Base-by-base conservation (phyloP, 306 rosid species). In the Sesbania bispinosa region DNA sequence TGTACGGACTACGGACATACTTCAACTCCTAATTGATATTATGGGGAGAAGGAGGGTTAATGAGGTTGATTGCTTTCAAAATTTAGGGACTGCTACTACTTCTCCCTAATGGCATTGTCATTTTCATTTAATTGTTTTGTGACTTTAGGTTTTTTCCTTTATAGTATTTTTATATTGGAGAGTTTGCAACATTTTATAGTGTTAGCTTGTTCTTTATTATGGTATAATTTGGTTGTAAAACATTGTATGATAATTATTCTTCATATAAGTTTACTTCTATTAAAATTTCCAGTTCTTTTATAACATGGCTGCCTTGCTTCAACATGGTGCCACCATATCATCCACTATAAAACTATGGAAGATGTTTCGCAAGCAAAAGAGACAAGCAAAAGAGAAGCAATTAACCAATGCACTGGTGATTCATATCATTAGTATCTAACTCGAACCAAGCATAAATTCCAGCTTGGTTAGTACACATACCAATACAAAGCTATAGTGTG, bases 341-440 rank as follows among this genome's bases (percentile, higher is more conserved):
- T 53, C 21, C 27, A 15, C 55, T 16, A 53, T 16, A 39, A 27
- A 55, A 57, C 8, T 57, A 18, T 16, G 16, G 41, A 62, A 41
- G 66, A 70, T 55, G 14, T 55, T 42, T 42, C 42, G 75, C 42
- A 74, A 53, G 45, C 77, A 43, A 18, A 55, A 43, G 18, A 62
- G 57, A 30, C 38, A 6, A 57, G 54, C 10, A 59, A 55, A 27
- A 52, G 62, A 57, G 24, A 80, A 24, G 43, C 46, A 42, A 67
- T 32, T 18, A 74, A 50, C 61, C 39, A 33, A 43, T 13, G 7
- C 48, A 52, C 62, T 54, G 32, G 65, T 53, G 30, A 32, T 42
- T 69, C 67, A 43, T 24, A 54, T 43, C 45, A 47, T 14, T 21
- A 58, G 35, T 21, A 20, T 20, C 58, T 35, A 61, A 58, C 57